Base-by-base conservation (phyloP, 352 stramenopile species). In the Globisporangium splendens region DNA sequence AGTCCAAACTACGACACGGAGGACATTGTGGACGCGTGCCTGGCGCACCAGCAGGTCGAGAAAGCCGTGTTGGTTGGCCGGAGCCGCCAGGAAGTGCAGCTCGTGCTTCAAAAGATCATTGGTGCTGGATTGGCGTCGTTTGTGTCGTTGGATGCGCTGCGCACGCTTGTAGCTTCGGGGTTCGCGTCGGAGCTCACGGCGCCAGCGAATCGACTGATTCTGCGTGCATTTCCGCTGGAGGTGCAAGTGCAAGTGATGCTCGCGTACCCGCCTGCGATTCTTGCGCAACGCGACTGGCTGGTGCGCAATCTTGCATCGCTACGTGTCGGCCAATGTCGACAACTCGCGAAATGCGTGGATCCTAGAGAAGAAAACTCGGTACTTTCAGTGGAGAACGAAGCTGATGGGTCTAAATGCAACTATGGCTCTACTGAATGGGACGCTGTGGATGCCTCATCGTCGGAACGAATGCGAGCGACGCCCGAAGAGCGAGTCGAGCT, bases 251-350 rank as follows among this genome's bases (percentile, higher is more conserved):
- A 88, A 39, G 63, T 90, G 21, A 60, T 91, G 47, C 50, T 91
- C 22, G 68, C 73, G 14, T 41, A 74, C 38, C 65, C 74, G 0
- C 56, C 69, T 20, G 62, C 73, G 22, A 69, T 94, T 44, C 56
- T 91, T 48, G 62, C 75, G 38, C 85, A 93, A 56, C 81, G 85
- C 33, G 83, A 91, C 47, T 94, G 83, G 83, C 51, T 94, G 12
- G 22, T 83, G 17, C 77, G 83, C 1, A 77, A 89, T 21, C 44
- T 91, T 21, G 50, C 57, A 28, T 38, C 55, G 1, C 75, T 93
- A 28, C 59, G 79, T 3, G 61, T 58, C 14, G 38, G 58, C 1
- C 56, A 77, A 7, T 89, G 75, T 22, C 22, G 52, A 3, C 50
- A 68, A 18, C 59, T 94, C 10, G 73, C 81, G 10, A 50, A 52